Conservation (phyloP, 1,284 basidiomycete genomes). For the Malassezia restricta region DNA sequence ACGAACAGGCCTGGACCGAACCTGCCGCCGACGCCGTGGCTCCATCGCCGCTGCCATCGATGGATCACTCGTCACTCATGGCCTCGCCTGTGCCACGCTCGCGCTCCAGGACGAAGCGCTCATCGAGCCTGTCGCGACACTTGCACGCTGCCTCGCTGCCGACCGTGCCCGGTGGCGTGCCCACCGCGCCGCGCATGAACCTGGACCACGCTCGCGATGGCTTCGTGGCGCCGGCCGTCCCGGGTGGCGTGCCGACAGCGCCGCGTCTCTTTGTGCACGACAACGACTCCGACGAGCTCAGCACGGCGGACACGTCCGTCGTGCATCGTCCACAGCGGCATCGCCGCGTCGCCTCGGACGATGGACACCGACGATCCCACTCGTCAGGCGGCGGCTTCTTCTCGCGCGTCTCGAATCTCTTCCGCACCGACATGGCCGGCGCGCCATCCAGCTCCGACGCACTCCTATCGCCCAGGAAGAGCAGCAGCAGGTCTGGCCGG, state of each 20-base stretch:
- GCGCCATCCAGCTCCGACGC: not conserved
- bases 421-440: conserved; percentile 35
- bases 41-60: not conserved
- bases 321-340: conserved; percentile 18
- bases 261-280: conserved; percentile 15
- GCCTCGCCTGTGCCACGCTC: not conserved
- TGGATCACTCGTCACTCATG: not conserved
- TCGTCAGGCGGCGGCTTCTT: conserved; percentile 27
- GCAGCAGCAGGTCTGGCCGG: not conserved
- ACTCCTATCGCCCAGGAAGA: not conserved
- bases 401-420: conserved; percentile 35
- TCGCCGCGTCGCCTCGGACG: not conserved
- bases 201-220: conserved; percentile 22
- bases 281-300: conserved; percentile 8
- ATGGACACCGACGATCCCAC: not conserved
- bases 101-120: not conserved
- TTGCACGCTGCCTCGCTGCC: conserved; percentile 13
- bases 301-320: conserved; percentile 14
- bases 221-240: conserved; percentile 16
- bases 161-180: conserved; percentile 28
- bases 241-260: conserved; percentile 18
- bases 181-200: conserved; percentile 25
- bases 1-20: not conserved
- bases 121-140: conserved; percentile 8
- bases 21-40: not conserved